phyloP scores from a whole-genome alignment of 805 yeast genomes.

The Metschnikowia gruessii region DNA sequence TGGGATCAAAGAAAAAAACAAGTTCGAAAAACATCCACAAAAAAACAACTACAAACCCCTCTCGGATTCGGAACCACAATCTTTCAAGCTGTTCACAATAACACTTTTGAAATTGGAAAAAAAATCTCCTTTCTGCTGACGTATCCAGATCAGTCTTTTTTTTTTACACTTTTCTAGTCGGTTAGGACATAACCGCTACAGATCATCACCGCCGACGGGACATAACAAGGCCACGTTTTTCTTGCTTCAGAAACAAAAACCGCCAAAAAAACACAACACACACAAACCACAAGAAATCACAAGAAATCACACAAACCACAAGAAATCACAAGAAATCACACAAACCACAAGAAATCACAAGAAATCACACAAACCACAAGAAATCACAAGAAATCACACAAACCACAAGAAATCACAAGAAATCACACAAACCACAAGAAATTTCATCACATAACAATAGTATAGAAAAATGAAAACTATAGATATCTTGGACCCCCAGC shows the following conservation, averaged over 20 bases:
- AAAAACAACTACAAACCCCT: not conserved
- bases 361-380: too few species aligned
- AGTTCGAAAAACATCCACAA: not conserved
- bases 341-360: too few species aligned
- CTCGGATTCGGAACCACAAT: not conserved
- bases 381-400: too few species aligned
- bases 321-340: too few species aligned
- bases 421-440: too few species aligned
- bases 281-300: not conserved
- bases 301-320: not conserved
- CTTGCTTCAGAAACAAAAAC: not conserved
- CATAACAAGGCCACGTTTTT: not conserved
- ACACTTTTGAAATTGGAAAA: too few species aligned
- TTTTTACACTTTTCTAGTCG: not conserved
- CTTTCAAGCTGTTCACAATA: not conserved
- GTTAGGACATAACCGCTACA: not conserved
- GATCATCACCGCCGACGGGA: not conserved
- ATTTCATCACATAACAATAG: too few species aligned
- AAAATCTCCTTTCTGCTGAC: not conserved
- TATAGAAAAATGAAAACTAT: slow-evolving; percentile 34
- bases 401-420: too few species aligned
- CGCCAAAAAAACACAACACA: not conserved
- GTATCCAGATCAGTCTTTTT: not conserved
- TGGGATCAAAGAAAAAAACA: not conserved
- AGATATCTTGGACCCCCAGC: slow-evolving; percentile 20